phyloP scores from a whole-genome alignment of 2,329 filamentous ascomycete genomes.

The Remersonia thermophila region DNA sequence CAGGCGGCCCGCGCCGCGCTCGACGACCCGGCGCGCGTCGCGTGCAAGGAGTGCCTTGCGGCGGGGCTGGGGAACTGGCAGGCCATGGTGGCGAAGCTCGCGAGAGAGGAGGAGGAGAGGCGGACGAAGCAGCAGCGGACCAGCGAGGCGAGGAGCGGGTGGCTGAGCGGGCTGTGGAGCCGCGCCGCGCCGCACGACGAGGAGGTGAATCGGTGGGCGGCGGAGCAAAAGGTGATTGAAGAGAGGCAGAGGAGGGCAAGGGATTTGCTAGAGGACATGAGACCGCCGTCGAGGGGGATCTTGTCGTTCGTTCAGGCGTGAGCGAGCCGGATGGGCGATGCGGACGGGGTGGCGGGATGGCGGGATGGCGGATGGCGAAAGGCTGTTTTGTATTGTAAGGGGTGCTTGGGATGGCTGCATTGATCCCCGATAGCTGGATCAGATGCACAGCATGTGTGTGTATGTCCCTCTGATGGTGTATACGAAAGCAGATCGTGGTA shows the following conservation, averaged over 20 bases:
- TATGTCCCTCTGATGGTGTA: background rate
- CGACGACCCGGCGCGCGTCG: slow-evolving; percentile 35
- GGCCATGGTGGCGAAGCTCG: slow-evolving; percentile 60
- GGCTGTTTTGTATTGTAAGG: too few relatives aligned
- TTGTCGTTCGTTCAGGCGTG: slow-evolving; percentile 11
- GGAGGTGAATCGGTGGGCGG: slow-evolving; percentile 34
- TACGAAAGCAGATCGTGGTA: background rate
- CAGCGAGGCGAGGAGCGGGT: slow-evolving; percentile 12
- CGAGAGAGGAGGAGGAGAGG: slow-evolving; percentile 34
- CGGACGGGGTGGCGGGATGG: background rate
- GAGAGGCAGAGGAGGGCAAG: slow-evolving; percentile 39
- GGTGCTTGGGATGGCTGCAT: too few relatives aligned
- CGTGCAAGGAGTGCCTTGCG: slow-evolving; percentile 65
- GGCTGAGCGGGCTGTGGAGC: slow-evolving; percentile 32
- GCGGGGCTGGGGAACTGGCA: slow-evolving; percentile 73
- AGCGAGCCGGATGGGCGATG: too few relatives aligned
- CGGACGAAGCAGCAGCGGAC: background rate
- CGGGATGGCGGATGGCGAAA: too few relatives aligned
- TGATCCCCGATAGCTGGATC: too few relatives aligned
- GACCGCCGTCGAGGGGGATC: slow-evolving; percentile 22
- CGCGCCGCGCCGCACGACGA: slow-evolving; percentile 23
- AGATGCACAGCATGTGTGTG: too few relatives aligned
- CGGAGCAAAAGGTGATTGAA: slow-evolving; percentile 41
- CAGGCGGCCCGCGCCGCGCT: slow-evolving; percentile 15
- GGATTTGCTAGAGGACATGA: slow-evolving; percentile 39